Evolutionary conservation across 345 rosid species (phyloP).

Genomic region (Salix viminalis): DNA sequence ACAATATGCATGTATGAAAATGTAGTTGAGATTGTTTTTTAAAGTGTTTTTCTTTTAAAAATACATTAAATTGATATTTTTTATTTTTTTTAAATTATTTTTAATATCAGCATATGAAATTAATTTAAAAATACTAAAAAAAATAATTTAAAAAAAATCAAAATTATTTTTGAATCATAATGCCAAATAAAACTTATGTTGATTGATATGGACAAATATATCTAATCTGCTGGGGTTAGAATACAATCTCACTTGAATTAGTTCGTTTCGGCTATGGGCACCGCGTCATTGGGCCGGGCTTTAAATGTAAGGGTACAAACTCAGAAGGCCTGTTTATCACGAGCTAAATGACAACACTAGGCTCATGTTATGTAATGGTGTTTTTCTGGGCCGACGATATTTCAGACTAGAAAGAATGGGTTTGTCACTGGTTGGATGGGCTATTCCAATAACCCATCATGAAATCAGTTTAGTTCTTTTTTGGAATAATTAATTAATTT

Average conservation of each 20-base stretch:
- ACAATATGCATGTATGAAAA: too few species aligned
- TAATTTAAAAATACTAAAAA: too few species aligned
- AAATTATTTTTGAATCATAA: too few species aligned
- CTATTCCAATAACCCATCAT: background rate
- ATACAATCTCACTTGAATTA: background rate
- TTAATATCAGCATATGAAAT: too few species aligned
- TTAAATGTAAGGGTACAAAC: background rate
- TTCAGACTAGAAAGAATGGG: background rate
- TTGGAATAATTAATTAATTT: too few species aligned
- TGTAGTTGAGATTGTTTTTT: too few species aligned
- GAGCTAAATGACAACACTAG: background rate
- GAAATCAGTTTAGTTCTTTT: background rate
- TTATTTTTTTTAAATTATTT: too few species aligned
- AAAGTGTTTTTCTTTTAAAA: too few species aligned
- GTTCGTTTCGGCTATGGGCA: background rate
- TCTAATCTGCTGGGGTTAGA: background rate
- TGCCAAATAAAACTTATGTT: too few species aligned
- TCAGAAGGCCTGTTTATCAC: background rate
- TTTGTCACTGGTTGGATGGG: background rate
- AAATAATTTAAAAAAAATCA: too few species aligned
- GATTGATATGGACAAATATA: background rate
- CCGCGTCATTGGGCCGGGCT: background rate
- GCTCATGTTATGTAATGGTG: background rate
- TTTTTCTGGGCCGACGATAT: background rate
- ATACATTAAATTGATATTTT: too few species aligned